These are phyloP conservation scores for Lenwebbia sp. DNA, from an alignment of 345 rosid species.

Conservation along the genomic window DNA sequence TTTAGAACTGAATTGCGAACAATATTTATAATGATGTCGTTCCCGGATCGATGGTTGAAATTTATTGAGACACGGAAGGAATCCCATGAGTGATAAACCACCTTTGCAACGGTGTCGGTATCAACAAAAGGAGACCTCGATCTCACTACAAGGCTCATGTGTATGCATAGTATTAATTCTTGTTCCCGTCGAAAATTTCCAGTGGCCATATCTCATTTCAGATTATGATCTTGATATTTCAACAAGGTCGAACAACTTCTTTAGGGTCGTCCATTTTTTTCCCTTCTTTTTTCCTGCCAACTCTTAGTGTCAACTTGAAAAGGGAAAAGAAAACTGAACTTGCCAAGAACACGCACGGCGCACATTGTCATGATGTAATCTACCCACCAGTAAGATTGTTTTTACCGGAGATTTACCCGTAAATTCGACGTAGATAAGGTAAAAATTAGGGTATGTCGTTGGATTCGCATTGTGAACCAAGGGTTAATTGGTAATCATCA, in stretches of 20 bases:
- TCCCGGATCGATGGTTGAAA: too few species aligned
- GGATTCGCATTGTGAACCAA: neutral
- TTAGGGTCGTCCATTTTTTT: neutral
- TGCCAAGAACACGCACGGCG: neutral
- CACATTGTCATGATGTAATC: neutral
- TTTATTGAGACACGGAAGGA: too few species aligned
- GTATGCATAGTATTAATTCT: neutral
- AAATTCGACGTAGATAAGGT: neutral
- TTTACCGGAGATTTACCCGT: neutral
- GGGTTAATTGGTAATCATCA: neutral
- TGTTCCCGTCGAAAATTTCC: neutral
- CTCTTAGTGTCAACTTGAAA: neutral
- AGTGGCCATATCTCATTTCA: neutral
- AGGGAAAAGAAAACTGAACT: neutral
- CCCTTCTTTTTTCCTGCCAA: neutral
- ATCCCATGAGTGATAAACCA: too few species aligned
- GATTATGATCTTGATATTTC: neutral
- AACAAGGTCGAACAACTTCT: neutral
- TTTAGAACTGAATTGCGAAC: too few species aligned
- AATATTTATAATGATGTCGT: too few species aligned
- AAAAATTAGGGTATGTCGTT: neutral
- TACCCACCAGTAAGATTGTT: neutral
- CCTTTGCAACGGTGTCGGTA: too few species aligned
- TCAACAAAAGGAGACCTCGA: too few species aligned
- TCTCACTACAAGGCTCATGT: too few species aligned